Base-by-base conservation (phyloP, 495 filamentous ascomycete genomes). In the Talaromyces thailandensis region DNA sequence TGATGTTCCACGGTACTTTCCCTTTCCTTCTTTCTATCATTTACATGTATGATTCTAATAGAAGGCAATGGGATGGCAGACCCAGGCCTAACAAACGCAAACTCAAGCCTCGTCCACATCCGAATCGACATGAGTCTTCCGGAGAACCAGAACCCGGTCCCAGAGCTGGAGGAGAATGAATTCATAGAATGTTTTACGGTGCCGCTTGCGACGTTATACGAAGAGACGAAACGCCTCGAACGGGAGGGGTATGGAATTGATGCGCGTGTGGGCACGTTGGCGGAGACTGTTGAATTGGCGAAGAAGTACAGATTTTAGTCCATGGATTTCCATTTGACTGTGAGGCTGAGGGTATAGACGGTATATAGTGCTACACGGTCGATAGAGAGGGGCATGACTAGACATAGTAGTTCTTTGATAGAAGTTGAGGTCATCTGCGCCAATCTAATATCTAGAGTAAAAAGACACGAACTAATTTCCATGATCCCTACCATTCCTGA, bases 101-200 rank as follows among this genome's bases (percentile, higher is more conserved):
- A 93, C 71, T 79, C 92, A 23, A 84, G 86, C 51, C 88, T 96
- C 80, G 85, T 96, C 18, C 89, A 93, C 66, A 85, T 96, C 16
- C 84, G 79, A 4, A 82, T 96, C 61, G 90, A 96, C 72, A 85
- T 90, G 81, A 82, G 75, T 12, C 71, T 84, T 9, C 83, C 87
- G 0, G 86, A 84, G 60, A 91, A 93, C 65, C 84, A 85, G 63
- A 79, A 86, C 61, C 87, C 84, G 1, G 81, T 85, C 66, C 88
- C 90, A 3, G 77, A 92, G 64, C 79, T 96, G 2, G 92, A 96
- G 62, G 91, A 94, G 48, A 89, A 89, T 68, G 92, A 96, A 69
- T 94, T 94, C 71, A 96, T 96, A 64, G 91, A 95, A 71, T 87
- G 86, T 28, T 96, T 96, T 67, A 84, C 82, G 12, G 77, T 91